Base-by-base conservation (phyloP, 768 basidiomycete species). In the Lactarius hatsudake region DNA sequence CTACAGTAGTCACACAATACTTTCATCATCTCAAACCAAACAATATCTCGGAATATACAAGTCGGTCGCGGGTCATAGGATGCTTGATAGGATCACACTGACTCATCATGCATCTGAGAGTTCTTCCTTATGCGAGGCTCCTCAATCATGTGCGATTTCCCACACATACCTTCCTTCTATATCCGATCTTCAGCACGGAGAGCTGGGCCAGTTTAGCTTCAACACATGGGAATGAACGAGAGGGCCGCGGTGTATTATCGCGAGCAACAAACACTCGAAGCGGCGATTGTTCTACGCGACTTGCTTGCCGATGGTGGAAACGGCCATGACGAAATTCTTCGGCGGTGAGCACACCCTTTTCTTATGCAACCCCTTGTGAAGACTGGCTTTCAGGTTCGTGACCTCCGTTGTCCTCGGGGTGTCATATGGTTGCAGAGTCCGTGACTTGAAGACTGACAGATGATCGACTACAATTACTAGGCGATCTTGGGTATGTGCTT, bases 221-320 rank as follows among this genome's bases (percentile, higher is more conserved):
- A 65, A 32, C 42, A 62, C 38, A 42, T 60, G 5, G 67, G 70
- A 9, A 61, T 69, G 68, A 69, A 61, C 18, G 57, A 57, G 28
- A 61, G 66, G 26, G 32, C 30, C 2, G 48, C 57, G 8, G n/a
- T 63, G 10, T 51, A 18, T 53, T 69, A 69, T 20, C 51, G 59
- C 42, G 66, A 63, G n/a, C 62, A 68, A 32, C 57, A 69, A 26
- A 62, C 61, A 20, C 66, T 68, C 6, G 68, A 69, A 36, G n/a
- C 51, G 36, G 30, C 59, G 3, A 36, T 69, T n/a, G 28, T 69
- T 32, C 53, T 69, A 40, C 66, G 57, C 8, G 65, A 69, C 23
- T 42, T 69, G 20, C 68, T 69, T 10, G 28, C 38, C 15, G 61
- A 36, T 38, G 32, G 13, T 34, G 23, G 51, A 13, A 42, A 8